These are phyloP conservation scores for Clarkia xantiana DNA, from an alignment of 345 rosid genomes.

Conservation along the genomic window DNA sequence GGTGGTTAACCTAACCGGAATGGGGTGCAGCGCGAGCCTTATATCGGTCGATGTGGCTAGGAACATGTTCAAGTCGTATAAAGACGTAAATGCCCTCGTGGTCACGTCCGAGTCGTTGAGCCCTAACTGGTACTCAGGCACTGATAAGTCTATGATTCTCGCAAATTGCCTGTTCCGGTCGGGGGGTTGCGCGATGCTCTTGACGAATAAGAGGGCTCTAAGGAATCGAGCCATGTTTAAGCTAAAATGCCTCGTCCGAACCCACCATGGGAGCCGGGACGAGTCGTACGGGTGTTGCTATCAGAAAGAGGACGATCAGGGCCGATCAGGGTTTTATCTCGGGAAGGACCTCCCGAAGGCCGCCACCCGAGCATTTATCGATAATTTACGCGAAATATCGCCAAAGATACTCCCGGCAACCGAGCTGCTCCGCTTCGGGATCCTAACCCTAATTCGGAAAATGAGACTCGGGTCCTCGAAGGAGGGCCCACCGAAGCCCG, in stretches of 20 bases:
- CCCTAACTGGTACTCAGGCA: slow-evolving; percentile 77
- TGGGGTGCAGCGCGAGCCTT: slow-evolving; percentile 97
- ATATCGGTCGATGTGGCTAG: slow-evolving; percentile 56
- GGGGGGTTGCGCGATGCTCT: slow-evolving; percentile 67
- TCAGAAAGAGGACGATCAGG: slow-evolving; percentile 61
- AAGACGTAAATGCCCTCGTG: slow-evolving; percentile 38
- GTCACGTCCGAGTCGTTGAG: slow-evolving; percentile 68
- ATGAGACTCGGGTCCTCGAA: slow-evolving; percentile 6
- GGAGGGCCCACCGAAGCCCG: slow-evolving; percentile 24
- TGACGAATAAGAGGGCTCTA: slow-evolving; percentile 54
- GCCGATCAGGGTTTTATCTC: slow-evolving; percentile 48
- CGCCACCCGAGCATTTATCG: slow-evolving; percentile 54
- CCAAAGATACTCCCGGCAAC: slow-evolving; percentile 60
- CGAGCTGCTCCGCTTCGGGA: slow-evolving; percentile 42
- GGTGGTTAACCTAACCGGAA: slow-evolving; percentile 58
- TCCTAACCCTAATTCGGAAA: slow-evolving; percentile 20
- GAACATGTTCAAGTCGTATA: slow-evolving; percentile 34
- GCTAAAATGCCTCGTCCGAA: slow-evolving; percentile 60
- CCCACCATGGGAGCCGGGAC: slow-evolving; percentile 74
- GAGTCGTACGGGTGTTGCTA: slow-evolving; percentile 59
- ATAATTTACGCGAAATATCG: slow-evolving; percentile 52
- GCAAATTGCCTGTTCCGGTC: slow-evolving; percentile 71
- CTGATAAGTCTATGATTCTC: slow-evolving; percentile 70
- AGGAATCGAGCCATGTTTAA: slow-evolving; percentile 41
- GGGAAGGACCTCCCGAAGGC: slow-evolving; percentile 62